These are phyloP conservation scores for Tylopilus vinaceipallidus DNA, from an alignment of 768 basidiomycete genomes.

Conservation along the genomic window DNA sequence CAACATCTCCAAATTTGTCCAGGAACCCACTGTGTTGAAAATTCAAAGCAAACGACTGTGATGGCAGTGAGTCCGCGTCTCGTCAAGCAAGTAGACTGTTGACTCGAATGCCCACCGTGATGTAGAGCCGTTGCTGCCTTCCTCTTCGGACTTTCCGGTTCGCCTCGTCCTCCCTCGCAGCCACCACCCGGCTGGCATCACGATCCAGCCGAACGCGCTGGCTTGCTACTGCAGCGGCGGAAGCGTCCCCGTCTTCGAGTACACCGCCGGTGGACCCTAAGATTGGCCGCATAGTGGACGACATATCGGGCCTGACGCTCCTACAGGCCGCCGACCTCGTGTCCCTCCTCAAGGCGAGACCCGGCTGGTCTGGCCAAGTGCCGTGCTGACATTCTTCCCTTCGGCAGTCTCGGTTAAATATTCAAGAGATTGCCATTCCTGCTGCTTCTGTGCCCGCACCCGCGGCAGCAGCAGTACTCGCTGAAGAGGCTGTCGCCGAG, in stretches of 20 bases:
- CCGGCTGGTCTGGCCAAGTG: neutral
- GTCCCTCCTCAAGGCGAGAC: constrained; percentile 77
- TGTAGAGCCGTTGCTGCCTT: constrained; percentile 21
- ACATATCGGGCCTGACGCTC: constrained; percentile 84
- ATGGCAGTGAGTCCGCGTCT: constrained; percentile 26
- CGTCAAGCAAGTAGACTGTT: neutral
- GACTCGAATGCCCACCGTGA: neutral
- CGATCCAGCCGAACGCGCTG: constrained; percentile 46
- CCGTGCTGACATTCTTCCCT: neutral
- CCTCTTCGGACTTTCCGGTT: constrained; percentile 20
- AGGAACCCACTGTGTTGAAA: constrained; percentile 4
- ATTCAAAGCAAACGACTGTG: constrained; percentile 14
- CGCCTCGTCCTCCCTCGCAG: constrained; percentile 6
- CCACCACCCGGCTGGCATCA: constrained; percentile 18
- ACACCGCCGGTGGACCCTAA: constrained; percentile 54
- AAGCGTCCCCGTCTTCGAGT: constrained; percentile 40
- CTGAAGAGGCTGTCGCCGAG: constrained; percentile 62
- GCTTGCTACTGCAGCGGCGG: constrained; percentile 52
- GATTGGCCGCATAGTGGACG: constrained; percentile 84
- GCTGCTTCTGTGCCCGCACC: constrained; percentile 63
- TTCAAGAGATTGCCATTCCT: constrained; percentile 95
- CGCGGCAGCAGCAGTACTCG: constrained; percentile 50
- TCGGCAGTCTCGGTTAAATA: constrained; percentile 82
- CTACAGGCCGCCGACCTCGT: constrained; percentile 96
- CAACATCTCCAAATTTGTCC: constrained; percentile 23